These are phyloP conservation scores for Ganoderma meredithae DNA, from an alignment of 1,284 basidiomycete species.

Conservation along the genomic window DNA sequence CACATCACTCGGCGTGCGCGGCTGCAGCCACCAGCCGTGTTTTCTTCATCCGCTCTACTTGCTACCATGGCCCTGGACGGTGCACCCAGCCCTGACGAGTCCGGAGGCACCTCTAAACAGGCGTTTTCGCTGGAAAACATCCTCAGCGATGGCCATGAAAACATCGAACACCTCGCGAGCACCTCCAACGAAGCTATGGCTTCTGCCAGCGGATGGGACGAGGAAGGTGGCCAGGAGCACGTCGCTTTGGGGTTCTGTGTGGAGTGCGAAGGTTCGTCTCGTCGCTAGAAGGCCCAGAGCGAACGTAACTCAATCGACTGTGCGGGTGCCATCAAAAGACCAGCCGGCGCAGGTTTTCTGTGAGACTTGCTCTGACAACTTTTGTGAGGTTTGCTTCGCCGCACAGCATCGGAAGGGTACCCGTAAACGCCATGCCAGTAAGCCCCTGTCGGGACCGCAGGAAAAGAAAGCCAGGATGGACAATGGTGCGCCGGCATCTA, in stretches of 20 bases:
- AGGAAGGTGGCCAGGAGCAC: slow-evolving; percentile 58
- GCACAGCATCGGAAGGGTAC: slow-evolving; percentile 83
- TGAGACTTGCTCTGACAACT: slow-evolving; percentile 72
- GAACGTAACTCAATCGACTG: not conserved
- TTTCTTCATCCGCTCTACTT: slow-evolving; percentile 17
- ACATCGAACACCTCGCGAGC: slow-evolving; percentile 57
- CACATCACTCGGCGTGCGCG: slow-evolving; percentile 17
- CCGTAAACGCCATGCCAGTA: slow-evolving; percentile 69
- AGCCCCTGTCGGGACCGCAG: slow-evolving; percentile 47
- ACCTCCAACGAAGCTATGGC: slow-evolving; percentile 43
- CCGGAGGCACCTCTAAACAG: slow-evolving; percentile 18
- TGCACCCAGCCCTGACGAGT: slow-evolving; percentile 20
- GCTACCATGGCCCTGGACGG: slow-evolving; percentile 30
- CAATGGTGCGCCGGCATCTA: slow-evolving; percentile 34
- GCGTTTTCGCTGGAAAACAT: slow-evolving; percentile 72
- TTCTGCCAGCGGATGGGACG: slow-evolving; percentile 65
- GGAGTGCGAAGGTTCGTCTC: slow-evolving; percentile 78
- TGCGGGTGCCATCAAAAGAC: slow-evolving; percentile 52
- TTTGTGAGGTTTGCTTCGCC: slow-evolving; percentile 84
- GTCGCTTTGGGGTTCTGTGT: slow-evolving; percentile 74
- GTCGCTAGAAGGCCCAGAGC: not conserved
- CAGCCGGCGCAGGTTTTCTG: slow-evolving; percentile 80
- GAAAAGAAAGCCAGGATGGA: slow-evolving; percentile 37
- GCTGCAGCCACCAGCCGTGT: slow-evolving; percentile 19
- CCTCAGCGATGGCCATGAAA: slow-evolving; percentile 64